Evolutionary conservation across 345 rosid species (phyloP), one percentile per base, ranked within the genome.

Genomic region (Laguncularia racemosa): DNA sequence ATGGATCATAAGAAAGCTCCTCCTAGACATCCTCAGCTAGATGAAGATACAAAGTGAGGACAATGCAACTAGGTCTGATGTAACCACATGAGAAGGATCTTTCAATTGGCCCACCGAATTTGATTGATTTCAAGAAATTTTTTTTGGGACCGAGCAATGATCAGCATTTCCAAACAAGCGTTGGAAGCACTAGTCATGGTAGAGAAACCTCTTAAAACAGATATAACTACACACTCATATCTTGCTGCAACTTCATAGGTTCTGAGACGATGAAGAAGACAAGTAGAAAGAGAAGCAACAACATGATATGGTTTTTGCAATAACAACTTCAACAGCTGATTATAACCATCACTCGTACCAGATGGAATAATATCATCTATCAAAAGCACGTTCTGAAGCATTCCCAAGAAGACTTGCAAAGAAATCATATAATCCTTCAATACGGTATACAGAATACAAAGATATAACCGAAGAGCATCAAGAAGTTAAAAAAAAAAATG

Each of bases 61-160:
- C 70, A 53, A 93, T 73, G 67, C 99, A 93, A 48, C 99, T 97
- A 59, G 99, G 99, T 62, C 96, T 81, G 61, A 93, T 93, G 81
- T 93, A 85, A 83, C 99, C n/a, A n/a, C n/a, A n/a, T n/a, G n/a
- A n/a, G n/a, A n/a, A n/a, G n/a, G n/a, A n/a, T n/a, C n/a, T n/a
- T n/a, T n/a, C n/a, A n/a, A n/a, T n/a, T n/a, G n/a, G n/a, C n/a
- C n/a, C n/a, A n/a, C n/a, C n/a, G n/a, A n/a, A n/a, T n/a, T n/a
- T n/a, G n/a, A n/a, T n/a, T n/a, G n/a, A n/a, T n/a, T n/a, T n/a
- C 99, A 74, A 65, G 59, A 93, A 86, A 69, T 67, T 85, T 71
- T 79, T 89, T 89, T 67, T 80, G 97, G 56, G 84, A 81, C 67
- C 78, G 81, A 55, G 80, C 84, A 71, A 53, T 76, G 44, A 48